Evolutionary conservation across 257 asterid genomes (phyloP), one percentile per base, ranked within the genome.

Genomic region (Perilla frutescens): DNA sequence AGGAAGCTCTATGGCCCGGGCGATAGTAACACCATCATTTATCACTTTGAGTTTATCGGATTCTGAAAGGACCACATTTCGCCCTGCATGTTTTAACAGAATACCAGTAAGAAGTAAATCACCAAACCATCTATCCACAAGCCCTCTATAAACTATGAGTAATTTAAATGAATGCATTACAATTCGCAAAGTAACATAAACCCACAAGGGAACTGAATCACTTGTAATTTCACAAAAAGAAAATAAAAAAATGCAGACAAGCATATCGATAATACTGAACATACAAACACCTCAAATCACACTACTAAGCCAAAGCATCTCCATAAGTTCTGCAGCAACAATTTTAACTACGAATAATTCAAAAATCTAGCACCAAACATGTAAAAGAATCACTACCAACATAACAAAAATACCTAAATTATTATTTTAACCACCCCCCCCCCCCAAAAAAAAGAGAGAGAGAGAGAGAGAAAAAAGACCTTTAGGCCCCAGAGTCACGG

Each of bases 21-120:
- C 96, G 76, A 95, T 92, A 13, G 97, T 89, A 68, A 92, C 98
- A 62, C 98, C 99, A 69, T 95, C 99, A 48, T 92, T 92, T 76
- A 95, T 82, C 82, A 90, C 91, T 88, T 88, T 92, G 37, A 92
- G 83, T 9, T 72, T 74, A 13, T 81, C 89, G 0, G 89, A 85
- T 66, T 95, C 99, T 0, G 84, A 85, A 67, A 95, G 87, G 77
- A 95, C 88, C 49, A 90, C 98, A 56, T 95, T 95, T 12, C 98
- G 65, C 44, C 98, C 99, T 92, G 89, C 79, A 58, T 26, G 15
- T 62, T 73, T 66, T 45, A 50, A 72, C 48, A 61, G 62, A 71
- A 59, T 58, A 10, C 63, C 59, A 59, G 69, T 9, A 56, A 74
- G 55, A 65, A 58, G 29, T 57, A 57, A 39, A 69, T 43, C 12